phyloP scores from a whole-genome alignment of 2,329 filamentous ascomycete species.

The Colletotrichum higginsianum region DNA sequence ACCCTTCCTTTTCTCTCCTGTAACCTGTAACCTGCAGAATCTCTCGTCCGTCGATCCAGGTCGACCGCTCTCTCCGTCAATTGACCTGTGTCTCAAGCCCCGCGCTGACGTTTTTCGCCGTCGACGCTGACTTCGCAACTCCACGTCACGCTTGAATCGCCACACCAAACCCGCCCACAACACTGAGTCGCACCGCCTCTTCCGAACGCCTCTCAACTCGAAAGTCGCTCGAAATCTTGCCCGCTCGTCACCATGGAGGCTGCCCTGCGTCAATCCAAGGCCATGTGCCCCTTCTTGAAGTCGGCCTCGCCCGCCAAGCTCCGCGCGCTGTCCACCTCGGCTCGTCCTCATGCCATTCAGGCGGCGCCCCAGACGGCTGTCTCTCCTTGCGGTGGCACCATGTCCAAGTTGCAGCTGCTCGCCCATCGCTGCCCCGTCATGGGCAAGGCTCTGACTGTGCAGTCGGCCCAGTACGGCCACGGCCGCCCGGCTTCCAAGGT shows the following conservation, averaged over 20 bases:
- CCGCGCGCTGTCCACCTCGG: constrained; percentile 86
- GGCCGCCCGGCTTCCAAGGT: constrained; percentile 58
- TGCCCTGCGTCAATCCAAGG: constrained; percentile 93
- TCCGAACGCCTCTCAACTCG: constrained; percentile 8
- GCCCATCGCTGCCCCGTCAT: constrained; percentile 97
- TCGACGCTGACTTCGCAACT: constrained; percentile 21
- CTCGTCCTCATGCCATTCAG: constrained; percentile 56
- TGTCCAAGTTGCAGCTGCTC: constrained; percentile 96
- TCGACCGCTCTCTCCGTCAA: constrained; percentile 21
- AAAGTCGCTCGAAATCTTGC: constrained; percentile 16
- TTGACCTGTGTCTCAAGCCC: constrained; percentile 32
- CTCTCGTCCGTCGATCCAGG: constrained; percentile 22
- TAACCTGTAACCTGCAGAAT: constrained; percentile 3
- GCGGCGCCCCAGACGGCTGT: constrained; percentile 62
- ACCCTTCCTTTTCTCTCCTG: not conserved
- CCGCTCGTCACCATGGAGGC: constrained; percentile 80
- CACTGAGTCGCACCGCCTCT: constrained; percentile 14
- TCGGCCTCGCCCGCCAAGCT: constrained; percentile 93
- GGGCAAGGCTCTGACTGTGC: constrained; percentile 96
- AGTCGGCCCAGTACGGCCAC: constrained; percentile 73
- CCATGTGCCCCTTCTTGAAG: constrained; percentile 97
- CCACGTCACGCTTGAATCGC: constrained; percentile 28
- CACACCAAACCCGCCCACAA: constrained; percentile 28
- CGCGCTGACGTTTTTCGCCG: constrained; percentile 35
- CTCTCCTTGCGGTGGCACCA: constrained; percentile 88